Evolutionary conservation across 2,329 filamentous ascomycete species (phyloP).

Genomic region (Penicillium olsonii): DNA sequence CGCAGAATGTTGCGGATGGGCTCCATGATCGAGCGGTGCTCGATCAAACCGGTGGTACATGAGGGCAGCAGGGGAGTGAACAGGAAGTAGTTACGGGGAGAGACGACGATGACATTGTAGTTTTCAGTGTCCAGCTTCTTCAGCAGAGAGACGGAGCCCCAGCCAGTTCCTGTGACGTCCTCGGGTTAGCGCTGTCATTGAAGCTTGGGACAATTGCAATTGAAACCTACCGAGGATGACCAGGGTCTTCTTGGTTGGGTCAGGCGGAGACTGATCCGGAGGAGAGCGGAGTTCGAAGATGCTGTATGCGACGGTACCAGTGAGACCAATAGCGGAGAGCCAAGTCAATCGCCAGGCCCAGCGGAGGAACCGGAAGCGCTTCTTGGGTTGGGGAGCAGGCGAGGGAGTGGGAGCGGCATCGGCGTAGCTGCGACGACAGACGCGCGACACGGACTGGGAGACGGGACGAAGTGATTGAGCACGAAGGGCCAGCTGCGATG

Average conservation of each 20-base stretch:
- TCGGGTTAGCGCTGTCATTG: slow-evolving; percentile 23
- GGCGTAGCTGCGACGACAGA: slow-evolving; percentile 53
- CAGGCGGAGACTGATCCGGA: slow-evolving; percentile 72
- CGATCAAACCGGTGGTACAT: slow-evolving; percentile 94
- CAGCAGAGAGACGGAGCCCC: slow-evolving; percentile 92
- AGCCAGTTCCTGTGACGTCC: slow-evolving; percentile 75
- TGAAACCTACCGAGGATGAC: slow-evolving; percentile 78
- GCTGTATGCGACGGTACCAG: slow-evolving; percentile 74
- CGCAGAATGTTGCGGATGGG: slow-evolving; percentile 93
- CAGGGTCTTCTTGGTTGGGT: slow-evolving; percentile 93
- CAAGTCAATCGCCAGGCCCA: slow-evolving; percentile 85
- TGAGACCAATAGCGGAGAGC: slow-evolving; percentile 67
- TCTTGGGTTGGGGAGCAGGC: slow-evolving; percentile 47
- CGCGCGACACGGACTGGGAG: slow-evolving; percentile 33
- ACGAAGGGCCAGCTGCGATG: slow-evolving; percentile 28
- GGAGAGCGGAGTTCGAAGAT: slow-evolving; percentile 84
- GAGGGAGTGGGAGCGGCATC: slow-evolving; percentile 45
- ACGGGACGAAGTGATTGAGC: slow-evolving; percentile 29
- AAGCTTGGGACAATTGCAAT: slow-evolving; percentile 3
- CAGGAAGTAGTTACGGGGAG: slow-evolving; percentile 98
- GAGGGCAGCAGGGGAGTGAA: slow-evolving; percentile 97
- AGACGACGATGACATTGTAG: slow-evolving; percentile 98
- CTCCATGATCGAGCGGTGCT: slow-evolving; percentile 99
- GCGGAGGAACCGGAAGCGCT: slow-evolving; percentile 69
- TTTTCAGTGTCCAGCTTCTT: slow-evolving; percentile 99